phyloP scores from a whole-genome alignment of 1,139 yeast species.

The Zygoascus meyerae region DNA sequence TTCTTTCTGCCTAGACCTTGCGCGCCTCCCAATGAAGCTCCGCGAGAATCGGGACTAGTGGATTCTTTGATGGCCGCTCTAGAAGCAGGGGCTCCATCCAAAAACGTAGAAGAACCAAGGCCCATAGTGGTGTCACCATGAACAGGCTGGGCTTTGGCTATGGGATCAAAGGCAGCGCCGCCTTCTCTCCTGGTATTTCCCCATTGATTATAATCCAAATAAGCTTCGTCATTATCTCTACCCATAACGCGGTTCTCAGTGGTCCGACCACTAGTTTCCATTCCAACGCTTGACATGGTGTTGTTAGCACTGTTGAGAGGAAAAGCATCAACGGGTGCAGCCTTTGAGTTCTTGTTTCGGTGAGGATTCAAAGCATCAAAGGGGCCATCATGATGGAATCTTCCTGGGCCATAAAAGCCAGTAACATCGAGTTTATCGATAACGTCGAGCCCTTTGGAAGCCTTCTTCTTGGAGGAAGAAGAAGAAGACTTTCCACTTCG shows the following conservation, averaged over 20 bases:
- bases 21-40: conserved; percentile 15
- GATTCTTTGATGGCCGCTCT: conserved; percentile 41
- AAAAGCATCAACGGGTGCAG: conserved; percentile 93
- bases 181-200: not conserved
- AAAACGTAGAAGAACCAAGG: conserved; percentile 80
- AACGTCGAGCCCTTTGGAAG: conserved; percentile 55
- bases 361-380: conserved; percentile 98
- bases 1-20: conserved; percentile 45
- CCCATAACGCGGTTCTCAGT: conserved; percentile 35
- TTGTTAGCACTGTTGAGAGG: conserved; percentile 94
- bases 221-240: conserved; percentile 32
- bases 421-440: conserved; percentile 94
- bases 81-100: conserved; percentile 97
- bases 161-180: conserved; percentile 54
- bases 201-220: conserved; percentile 20
- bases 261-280: conserved; percentile 27
- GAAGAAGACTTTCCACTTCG: conserved; percentile 6
- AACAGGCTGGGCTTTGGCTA: conserved; percentile 59
- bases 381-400: conserved; percentile 98
- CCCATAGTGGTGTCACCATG: conserved; percentile 87
- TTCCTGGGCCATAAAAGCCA: conserved; percentile 87
- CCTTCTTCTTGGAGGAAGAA: conserved; percentile 5
- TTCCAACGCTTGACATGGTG: conserved; percentile 59
- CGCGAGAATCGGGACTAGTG: conserved; percentile 21
- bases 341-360: conserved; percentile 66